Evolutionary conservation across 805 yeast genomes (phyloP), one percentile per base, ranked within the genome.

Genomic region (Wickerhamomyces hampshirensis): DNA sequence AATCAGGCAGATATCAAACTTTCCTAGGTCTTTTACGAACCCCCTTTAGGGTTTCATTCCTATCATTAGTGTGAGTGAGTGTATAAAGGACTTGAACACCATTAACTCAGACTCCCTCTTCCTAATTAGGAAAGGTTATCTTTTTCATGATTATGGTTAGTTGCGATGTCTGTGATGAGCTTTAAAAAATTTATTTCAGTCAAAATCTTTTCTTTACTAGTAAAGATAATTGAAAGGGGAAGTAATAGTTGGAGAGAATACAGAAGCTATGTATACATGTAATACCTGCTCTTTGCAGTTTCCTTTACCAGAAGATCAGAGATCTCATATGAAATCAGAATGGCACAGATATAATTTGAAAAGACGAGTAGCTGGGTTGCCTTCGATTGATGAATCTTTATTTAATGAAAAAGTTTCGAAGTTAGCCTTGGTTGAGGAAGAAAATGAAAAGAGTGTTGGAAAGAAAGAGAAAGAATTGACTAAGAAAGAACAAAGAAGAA

Each of bases 311-410:
- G 84, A 75, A 36, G 75, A 75, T 52, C 98, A 93, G 64, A 72
- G 98, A 50, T 65, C 68, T 34, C 98, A 93, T 58, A 93, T 93
- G 98, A 86, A 85, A 56, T 77, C 96, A 2, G 98, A 93, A 43
- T 93, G 98, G 98, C 98, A 93, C 62, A 75, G 98, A 53, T 93
- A 93, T 62, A 93, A 93, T 57, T 72, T 93, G 51, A 93, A 93
- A 58, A 78, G 98, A 67, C 73, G 95, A 57, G 98, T 93, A 12
- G 96, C 98, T 0, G 74, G 71, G 31, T 64, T 88, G 43, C 94
- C 95, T 15, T 76, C 95, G 0, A 77, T 88, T 29, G 62, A 76
- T 8, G 77, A 84, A 23, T 73, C 70, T 27, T 61, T 72, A 2
- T 84, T 84, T 59, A 84, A 84, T 15, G 84, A 80, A 46, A 83